phyloP scores from a whole-genome alignment of 1,139 yeast species.

The Lodderomyces elongisporus region DNA sequence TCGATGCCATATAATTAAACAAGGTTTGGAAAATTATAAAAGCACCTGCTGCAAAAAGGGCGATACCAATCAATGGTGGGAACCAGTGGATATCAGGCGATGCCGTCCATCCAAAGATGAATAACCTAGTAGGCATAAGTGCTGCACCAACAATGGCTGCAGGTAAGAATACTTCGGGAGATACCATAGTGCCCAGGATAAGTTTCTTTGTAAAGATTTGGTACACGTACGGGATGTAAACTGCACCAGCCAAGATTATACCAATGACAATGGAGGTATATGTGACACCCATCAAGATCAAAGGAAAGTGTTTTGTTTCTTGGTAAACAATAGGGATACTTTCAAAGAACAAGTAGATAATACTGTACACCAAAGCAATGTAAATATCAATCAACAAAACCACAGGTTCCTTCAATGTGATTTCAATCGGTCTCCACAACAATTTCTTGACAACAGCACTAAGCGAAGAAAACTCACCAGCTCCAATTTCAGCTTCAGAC shows the following conservation, averaged over 20 bases:
- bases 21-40: conserved; percentile 29
- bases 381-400: conserved; percentile 28
- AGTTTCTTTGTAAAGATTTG: conserved; percentile 22
- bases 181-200: conserved; percentile 25
- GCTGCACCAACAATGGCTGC: conserved; percentile 35
- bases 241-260: conserved; percentile 16
- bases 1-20: conserved; percentile 56
- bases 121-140: conserved; percentile 27
- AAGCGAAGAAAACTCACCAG: conserved; percentile 19
- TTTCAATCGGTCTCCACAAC: conserved; percentile 29
- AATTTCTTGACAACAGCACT: conserved; percentile 19
- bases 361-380: conserved; percentile 27
- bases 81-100: conserved; percentile 28
- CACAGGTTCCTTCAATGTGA: conserved; percentile 28
- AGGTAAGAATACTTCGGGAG: conserved; percentile 60
- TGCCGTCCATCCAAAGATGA: conserved; percentile 32
- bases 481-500: conserved; percentile 40
- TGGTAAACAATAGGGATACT: conserved; percentile 28
- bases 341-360: conserved; percentile 32
- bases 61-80: conserved; percentile 28
- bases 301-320: conserved; percentile 20
- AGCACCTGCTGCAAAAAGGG: conserved; percentile 24
- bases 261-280: conserved; percentile 21
- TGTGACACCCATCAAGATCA: conserved; percentile 23
- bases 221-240: conserved; percentile 19